Percentiles rank a stretch among this genome's conserved stretches.
Conservation (phyloP, 306 rosid species). For the Medicago arabica region DNA sequence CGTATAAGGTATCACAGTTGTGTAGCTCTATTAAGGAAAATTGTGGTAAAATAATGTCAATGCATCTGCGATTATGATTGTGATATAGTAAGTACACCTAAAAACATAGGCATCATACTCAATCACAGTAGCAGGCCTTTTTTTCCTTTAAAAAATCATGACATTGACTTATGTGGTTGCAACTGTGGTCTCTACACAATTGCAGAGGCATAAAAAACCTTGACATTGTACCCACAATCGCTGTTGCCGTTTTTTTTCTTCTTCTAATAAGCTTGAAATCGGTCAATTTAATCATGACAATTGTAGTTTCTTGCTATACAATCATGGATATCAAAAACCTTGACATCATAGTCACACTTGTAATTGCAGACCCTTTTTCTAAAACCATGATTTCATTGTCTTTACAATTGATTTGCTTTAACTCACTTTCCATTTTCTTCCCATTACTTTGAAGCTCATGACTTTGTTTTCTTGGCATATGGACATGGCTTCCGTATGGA, state of each 20-base stretch:
- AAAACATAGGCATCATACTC: background rate
- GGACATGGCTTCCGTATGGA: conserved; percentile 82
- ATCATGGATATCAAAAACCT: no score
- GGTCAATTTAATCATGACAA: no score
- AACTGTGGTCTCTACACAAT: background rate
- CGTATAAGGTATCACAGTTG: conserved; percentile 30
- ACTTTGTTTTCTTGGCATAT: conserved; percentile 40
- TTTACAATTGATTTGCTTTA: no score
- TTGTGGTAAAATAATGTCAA: background rate
- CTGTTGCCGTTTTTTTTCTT: no score
- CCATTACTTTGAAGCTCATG: background rate
- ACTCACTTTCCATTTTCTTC: no score
- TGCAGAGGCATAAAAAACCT: background rate
- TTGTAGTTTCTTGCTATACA: no score
- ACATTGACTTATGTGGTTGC: background rate
- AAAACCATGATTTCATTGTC: background rate
- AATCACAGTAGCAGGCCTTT: background rate
- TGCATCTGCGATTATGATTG: background rate
- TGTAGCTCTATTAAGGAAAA: no score
- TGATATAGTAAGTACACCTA: background rate
- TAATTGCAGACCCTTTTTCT: background rate
- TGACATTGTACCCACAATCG: no score
- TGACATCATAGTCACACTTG: background rate
- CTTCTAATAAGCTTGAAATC: no score
- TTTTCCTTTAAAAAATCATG: background rate